Conservation (phyloP, 2,329 filamentous ascomycete species). For the Huntiella abstrusa region DNA sequence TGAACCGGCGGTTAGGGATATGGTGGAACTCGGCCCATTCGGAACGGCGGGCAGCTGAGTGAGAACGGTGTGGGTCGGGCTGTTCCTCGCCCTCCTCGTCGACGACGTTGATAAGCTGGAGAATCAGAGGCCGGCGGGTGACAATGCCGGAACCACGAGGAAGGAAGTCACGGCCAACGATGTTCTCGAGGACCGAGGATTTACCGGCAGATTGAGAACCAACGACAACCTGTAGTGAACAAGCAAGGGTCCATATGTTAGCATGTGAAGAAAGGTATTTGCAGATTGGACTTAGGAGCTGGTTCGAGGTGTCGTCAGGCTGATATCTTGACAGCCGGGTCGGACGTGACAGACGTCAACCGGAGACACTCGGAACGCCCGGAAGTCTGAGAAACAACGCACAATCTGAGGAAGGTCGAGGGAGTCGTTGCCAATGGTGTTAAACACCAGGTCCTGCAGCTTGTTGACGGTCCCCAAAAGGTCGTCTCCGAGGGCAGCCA, state of each 20-base stretch:
- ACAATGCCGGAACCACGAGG: slow-evolving; percentile 94
- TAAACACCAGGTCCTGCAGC: slow-evolving; percentile 96
- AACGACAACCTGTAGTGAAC: slow-evolving; percentile 62
- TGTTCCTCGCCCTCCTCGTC: slow-evolving; percentile 50
- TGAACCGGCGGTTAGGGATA: slow-evolving; percentile 72
- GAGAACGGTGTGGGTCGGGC: slow-evolving; percentile 57
- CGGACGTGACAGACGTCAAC: no score
- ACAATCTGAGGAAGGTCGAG: slow-evolving; percentile 96
- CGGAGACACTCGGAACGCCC: not conserved
- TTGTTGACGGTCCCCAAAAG: slow-evolving; percentile 92
- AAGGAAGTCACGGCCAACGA: slow-evolving; percentile 92
- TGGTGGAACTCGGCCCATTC: slow-evolving; percentile 96
- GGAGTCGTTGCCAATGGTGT: slow-evolving; percentile 97
- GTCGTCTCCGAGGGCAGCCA: slow-evolving; percentile 93
- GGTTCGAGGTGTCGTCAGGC: no score
- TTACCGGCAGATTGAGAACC: slow-evolving; percentile 97
- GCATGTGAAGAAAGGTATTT: not conserved
- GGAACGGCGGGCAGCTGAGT: slow-evolving; percentile 45
- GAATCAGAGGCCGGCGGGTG: slow-evolving; percentile 78
- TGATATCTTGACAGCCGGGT: no score
- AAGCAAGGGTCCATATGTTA: not conserved
- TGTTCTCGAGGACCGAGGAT: slow-evolving; percentile 96
- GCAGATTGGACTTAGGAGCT: no score
- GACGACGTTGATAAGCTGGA: slow-evolving; percentile 95
- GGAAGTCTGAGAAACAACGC: slow-evolving; percentile 21